These are phyloP conservation scores for Pouteria campechiana DNA, from an alignment of 179 eudicot species.

Conservation along the genomic window DNA sequence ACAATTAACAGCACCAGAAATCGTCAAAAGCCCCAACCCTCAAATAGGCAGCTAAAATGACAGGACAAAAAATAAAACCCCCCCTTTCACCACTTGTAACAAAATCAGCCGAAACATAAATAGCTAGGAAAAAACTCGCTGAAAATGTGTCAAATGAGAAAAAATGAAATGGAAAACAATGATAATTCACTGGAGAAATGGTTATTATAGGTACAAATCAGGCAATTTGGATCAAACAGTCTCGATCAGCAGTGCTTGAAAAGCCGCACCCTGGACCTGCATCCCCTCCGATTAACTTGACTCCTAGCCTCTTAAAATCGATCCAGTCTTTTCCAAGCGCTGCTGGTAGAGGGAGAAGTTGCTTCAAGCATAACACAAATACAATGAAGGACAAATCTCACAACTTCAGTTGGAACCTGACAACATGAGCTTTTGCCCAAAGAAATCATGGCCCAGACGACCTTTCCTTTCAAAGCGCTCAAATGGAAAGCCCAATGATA, in stretches of 20 bases:
- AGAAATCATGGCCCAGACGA: slow-evolving; percentile 1
- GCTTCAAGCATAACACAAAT: too few species aligned
- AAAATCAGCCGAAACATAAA: neutral
- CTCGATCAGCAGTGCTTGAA: slow-evolving; percentile 1
- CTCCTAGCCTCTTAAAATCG: neutral
- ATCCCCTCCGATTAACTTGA: neutral
- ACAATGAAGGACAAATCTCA: too few species aligned
- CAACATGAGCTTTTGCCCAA: neutral
- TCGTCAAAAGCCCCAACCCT: too few species aligned
- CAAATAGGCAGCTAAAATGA: too few species aligned
- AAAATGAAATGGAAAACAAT: neutral
- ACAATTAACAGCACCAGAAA: too few species aligned
- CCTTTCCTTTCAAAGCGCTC: neutral
- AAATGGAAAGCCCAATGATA: slow-evolving; percentile 2
- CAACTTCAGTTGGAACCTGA: slow-evolving; percentile 3
- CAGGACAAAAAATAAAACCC: too few species aligned
- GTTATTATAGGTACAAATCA: neutral
- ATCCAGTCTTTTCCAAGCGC: slow-evolving; percentile 2
- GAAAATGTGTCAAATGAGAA: neutral
- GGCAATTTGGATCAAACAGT: neutral
- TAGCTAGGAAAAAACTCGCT: neutral
- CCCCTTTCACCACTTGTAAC: neutral
- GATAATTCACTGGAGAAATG: neutral
- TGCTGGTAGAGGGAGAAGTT: neutral
- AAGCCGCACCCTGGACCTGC: slow-evolving; percentile 5